A percentile compares a stretch with the other conserved stretches of the same genome.
phyloP scores from a whole-genome alignment of 306 rosid species.

The Quillaja saponaria region DNA sequence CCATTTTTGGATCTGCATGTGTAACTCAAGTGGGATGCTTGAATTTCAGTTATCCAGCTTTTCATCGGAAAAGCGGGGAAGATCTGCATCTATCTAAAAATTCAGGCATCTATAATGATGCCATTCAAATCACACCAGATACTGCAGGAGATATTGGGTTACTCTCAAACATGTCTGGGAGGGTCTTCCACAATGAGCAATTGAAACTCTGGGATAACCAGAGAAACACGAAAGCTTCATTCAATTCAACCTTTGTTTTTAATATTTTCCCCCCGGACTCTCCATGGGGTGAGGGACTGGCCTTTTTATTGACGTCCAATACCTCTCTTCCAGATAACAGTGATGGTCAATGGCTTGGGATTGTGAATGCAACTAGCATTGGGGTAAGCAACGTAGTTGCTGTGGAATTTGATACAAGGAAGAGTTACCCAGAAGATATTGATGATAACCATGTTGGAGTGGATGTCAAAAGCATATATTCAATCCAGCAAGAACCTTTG shows the following conservation, averaged over 20 bases:
- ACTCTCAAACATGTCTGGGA: slow-evolving; percentile 29
- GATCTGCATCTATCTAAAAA: background rate
- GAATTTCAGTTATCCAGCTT: slow-evolving; percentile 26
- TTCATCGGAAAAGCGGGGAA: background rate
- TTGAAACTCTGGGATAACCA: slow-evolving; percentile 25
- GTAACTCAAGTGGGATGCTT: slow-evolving; percentile 18
- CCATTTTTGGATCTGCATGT: slow-evolving; percentile 8
- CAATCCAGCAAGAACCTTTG: background rate
- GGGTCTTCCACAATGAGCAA: slow-evolving; percentile 19
- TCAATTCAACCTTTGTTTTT: slow-evolving; percentile 37
- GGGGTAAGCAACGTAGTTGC: background rate
- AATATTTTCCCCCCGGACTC: slow-evolving; percentile 12
- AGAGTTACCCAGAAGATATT: background rate
- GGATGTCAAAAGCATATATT: background rate
- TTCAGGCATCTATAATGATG: background rate
- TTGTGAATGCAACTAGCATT: slow-evolving; percentile 11
- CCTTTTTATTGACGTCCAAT: slow-evolving; percentile 33
- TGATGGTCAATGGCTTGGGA: slow-evolving; percentile 45
- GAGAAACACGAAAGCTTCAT: slow-evolving; percentile 23
- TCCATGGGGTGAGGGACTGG: slow-evolving; percentile 49
- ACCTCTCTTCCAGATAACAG: slow-evolving; percentile 24
- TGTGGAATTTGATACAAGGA: slow-evolving; percentile 1
- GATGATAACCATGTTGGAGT: slow-evolving; percentile 5
- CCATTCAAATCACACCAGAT: slow-evolving; percentile 45
- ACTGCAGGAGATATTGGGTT: background rate